Percentiles rank a stretch among this genome's conserved stretches.
phyloP scores from a whole-genome alignment of 2,329 filamentous ascomycete species.

The Bipolaris victoriae region DNA sequence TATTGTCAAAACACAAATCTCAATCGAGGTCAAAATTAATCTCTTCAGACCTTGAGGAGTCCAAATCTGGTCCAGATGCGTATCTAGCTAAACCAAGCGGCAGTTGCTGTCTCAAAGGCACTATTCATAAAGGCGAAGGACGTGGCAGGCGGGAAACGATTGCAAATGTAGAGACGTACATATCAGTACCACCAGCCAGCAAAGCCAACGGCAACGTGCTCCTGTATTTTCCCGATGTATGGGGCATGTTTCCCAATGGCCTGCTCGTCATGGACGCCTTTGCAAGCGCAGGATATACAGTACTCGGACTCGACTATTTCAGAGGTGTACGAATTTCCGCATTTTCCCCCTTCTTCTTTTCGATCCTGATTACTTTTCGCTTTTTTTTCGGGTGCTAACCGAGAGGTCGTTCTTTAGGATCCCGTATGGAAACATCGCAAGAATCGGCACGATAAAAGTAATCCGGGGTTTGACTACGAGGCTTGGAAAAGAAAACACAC shows the following conservation, averaged over 20 bases:
- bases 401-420: constrained; percentile 39
- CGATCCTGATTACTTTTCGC: too few species aligned
- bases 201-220: constrained; percentile 52
- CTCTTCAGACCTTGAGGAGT: background rate
- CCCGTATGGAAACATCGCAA: constrained; percentile 53
- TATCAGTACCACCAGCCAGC: constrained; percentile 33
- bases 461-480: constrained; percentile 53
- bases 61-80: background rate
- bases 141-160: constrained; percentile 46
- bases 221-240: constrained; percentile 57
- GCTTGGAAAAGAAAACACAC: constrained; percentile 58
- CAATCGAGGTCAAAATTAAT: background rate
- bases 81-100: constrained; percentile 44
- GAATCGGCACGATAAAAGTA: constrained; percentile 21
- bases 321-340: constrained; percentile 42
- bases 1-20: background rate
- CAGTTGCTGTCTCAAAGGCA: constrained; percentile 51
- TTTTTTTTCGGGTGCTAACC: too few species aligned
- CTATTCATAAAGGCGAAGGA: constrained; percentile 49
- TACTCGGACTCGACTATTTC: constrained; percentile 56
- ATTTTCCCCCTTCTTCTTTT: too few species aligned
- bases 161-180: constrained; percentile 50
- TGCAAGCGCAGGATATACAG: constrained; percentile 53
- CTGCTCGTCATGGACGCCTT: constrained; percentile 57
- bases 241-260: constrained; percentile 54